Conservation (phyloP, 139 green algal species). For the Asterochloris sp. region DNA sequence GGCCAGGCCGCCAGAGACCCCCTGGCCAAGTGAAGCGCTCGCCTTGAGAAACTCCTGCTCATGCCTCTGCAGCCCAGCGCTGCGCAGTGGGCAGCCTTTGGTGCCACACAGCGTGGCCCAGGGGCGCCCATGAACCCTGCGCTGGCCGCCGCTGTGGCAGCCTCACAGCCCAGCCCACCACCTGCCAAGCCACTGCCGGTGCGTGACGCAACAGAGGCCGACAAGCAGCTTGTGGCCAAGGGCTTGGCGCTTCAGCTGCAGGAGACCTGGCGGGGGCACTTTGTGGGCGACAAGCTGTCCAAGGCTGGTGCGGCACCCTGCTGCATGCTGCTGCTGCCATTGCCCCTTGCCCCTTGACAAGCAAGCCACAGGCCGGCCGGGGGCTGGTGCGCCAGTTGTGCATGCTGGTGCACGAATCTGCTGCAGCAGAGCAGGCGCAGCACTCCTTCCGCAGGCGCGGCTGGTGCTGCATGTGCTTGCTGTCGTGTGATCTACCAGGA, state of each 20-base stretch:
- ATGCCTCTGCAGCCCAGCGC: not conserved
- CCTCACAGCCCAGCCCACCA: not conserved
- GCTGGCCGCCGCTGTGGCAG: not conserved
- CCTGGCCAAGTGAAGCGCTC: no score
- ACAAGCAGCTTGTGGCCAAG: not conserved
- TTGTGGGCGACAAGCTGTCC: slow-evolving; percentile 13
- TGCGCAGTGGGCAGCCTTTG: not conserved
- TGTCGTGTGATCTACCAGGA: no score
- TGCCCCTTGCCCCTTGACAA: no score
- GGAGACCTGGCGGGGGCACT: slow-evolving; percentile 19
- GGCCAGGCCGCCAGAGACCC: no score
- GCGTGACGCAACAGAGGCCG: slow-evolving; percentile 2
- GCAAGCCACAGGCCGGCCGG: no score
- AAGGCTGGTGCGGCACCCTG: slow-evolving; percentile 12
- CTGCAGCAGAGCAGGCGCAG: no score
- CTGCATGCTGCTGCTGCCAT: no score
- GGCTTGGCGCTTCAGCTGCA: slow-evolving; percentile 11
- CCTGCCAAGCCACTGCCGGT: not conserved
- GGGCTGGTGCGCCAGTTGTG: no score
- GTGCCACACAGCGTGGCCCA: no score
- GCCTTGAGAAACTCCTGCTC: not conserved
- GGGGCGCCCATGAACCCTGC: not conserved
- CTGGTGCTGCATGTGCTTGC: no score
- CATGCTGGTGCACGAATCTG: no score
- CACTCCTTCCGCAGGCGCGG: no score